Base-by-base conservation (phyloP, 345 rosid species). In the Orychophragmus violaceus region DNA sequence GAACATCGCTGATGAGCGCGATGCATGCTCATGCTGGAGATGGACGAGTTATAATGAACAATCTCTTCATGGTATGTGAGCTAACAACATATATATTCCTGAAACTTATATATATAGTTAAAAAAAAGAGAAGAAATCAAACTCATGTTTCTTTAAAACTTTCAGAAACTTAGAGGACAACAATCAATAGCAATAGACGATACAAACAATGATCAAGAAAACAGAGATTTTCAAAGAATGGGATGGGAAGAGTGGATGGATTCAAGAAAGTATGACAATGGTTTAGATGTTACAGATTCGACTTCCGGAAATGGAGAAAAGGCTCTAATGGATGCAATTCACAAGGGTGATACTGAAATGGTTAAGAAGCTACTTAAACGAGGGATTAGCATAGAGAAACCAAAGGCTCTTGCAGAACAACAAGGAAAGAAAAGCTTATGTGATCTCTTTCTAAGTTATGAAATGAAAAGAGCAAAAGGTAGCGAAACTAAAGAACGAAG, bases 1-100 rank as follows among this genome's bases (percentile, higher is more conserved):
- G 89, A 84, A 80, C 82, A 71, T 80, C 97, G n/a, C 76, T 93
- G 35, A 74, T 82, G 78, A 86, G 76, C 54, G 78, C 81, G 61
- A 78, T 89, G 64, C 81, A 77, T 37, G 77, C 82, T 69, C 85
- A 86, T 65, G 28, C 56, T 61, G 87, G 82, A 48, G 94, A 88
- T 64, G 89, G 90, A 9, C 67, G 33, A 18, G 71, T 78, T 59
- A 74, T 93, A 49, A 84, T 90, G 91, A 80, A 83, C 75, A 90
- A 93, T 74, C 79, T 88, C 69, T 81, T 55, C 82, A 78, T 45
- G 91, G 98, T 93, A 85, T 11, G 62, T 30, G 27, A 51, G 14
- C 41, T 66, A 39, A 51, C 36, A 64, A 50, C 62, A 27, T 54
- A 18, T 39, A 27, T 54, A 18, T 39, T 37, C 3, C 22, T 55